A percentile compares a stretch with the other conserved stretches of the same genome.
phyloP scores from a whole-genome alignment of 805 yeast genomes.

The Saccharomycopsis lassenensis region DNA sequence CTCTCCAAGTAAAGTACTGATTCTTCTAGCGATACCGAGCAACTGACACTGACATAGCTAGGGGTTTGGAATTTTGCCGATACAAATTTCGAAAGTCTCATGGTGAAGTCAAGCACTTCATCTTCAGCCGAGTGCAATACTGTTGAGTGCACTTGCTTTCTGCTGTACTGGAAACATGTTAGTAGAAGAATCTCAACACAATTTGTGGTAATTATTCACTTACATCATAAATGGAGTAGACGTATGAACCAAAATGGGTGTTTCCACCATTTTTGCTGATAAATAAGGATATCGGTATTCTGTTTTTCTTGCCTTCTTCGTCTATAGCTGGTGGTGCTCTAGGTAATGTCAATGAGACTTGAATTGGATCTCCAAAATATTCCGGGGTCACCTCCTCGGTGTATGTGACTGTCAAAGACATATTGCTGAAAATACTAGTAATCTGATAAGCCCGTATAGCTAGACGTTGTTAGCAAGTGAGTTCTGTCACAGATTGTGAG shows the following conservation, averaged over 20 bases:
- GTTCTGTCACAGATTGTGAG: too few species aligned
- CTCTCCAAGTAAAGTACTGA: conserved; percentile 23
- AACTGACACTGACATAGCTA: conserved; percentile 35
- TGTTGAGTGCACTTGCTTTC: conserved; percentile 29
- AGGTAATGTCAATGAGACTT: conserved; percentile 15
- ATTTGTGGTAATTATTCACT: conserved; percentile 18
- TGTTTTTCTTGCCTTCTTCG: conserved; percentile 2
- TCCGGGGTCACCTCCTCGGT: too few species aligned
- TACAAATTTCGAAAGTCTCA: conserved; percentile 31
- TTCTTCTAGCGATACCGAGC: conserved; percentile 28
- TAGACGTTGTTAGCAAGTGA: too few species aligned
- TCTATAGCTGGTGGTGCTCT: not conserved
- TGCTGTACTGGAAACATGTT: conserved; percentile 9
- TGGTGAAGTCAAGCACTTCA: conserved; percentile 31
- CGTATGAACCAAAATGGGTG: conserved; percentile 31
- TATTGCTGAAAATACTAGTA: too few species aligned
- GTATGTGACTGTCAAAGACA: too few species aligned
- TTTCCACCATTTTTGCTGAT: conserved; percentile 26
- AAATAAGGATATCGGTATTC: conserved; percentile 29
- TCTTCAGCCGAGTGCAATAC: conserved; percentile 33
- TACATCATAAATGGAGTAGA: conserved; percentile 31
- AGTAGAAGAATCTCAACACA: not conserved
- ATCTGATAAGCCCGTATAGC: too few species aligned
- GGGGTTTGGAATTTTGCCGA: conserved; percentile 32
- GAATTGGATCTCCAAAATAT: conserved; percentile 14